Percentiles rank a stretch among this genome's conserved stretches.
Conservation (phyloP, 306 rosid genomes). For the Gynostemma pentaphyllum region DNA sequence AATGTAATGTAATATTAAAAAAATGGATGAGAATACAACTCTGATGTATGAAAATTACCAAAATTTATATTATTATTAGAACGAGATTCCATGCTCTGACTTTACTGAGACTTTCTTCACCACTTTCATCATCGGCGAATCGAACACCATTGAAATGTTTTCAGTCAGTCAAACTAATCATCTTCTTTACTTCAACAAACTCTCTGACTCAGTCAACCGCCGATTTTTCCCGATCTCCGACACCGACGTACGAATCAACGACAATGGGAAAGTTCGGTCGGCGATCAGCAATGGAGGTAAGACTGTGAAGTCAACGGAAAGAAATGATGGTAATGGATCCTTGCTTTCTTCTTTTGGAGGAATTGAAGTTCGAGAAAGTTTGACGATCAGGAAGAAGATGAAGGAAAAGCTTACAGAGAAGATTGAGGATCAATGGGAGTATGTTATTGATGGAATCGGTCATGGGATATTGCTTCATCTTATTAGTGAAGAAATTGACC, state of each 20-base stretch:
- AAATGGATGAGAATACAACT: too few relatives aligned
- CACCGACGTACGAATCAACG: background rate
- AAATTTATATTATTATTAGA: too few relatives aligned
- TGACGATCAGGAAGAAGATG: constrained; percentile 67
- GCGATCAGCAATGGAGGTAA: constrained; percentile 45
- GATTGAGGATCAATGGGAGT: constrained; percentile 70
- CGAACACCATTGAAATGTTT: too few relatives aligned
- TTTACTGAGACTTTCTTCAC: too few relatives aligned
- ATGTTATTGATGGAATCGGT: constrained; percentile 59
- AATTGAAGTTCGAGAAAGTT: constrained; percentile 46
- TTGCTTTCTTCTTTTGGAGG: constrained; percentile 20
- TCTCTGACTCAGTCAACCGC: constrained; percentile 13
- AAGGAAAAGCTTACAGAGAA: constrained; percentile 50
- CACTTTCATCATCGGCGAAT: background rate
- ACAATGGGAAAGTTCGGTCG: constrained; percentile 25
- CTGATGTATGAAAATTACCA: too few relatives aligned
- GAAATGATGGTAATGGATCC: constrained; percentile 23
- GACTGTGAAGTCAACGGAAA: constrained; percentile 23
- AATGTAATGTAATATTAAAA: too few relatives aligned
- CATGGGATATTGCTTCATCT: constrained; percentile 74
- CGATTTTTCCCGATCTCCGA: constrained; percentile 12
- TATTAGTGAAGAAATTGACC: constrained; percentile 56
- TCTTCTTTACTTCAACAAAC: constrained; percentile 13
- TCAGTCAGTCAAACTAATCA: constrained; percentile 22
- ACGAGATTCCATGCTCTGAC: too few relatives aligned